Evolutionary conservation across 225 moss, liverwort and hornwort genomes (phyloP), one percentile per base, ranked within the genome.

Genomic region (Lunularia cruciata): DNA sequence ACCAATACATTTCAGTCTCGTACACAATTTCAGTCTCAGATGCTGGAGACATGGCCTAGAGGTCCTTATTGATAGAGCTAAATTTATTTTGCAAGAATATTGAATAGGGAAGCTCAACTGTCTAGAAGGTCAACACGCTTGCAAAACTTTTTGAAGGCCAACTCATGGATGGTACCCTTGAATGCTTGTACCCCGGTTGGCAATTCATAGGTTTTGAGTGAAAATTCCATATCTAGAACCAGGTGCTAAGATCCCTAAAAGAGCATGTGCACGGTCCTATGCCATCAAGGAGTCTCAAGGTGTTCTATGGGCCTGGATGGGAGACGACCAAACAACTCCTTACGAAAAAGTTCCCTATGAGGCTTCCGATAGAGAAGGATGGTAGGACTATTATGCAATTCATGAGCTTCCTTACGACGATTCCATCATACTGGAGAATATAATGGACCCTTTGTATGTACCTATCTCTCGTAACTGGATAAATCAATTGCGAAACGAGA

Each of bases 161-260:
- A 77, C 63, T 95, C 47, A 85, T 83, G 15, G 90, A 95, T 61
- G 95, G 95, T 2, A 92, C 55, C 57, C 81, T 95, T 14, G 95
- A 95, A 72, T 95, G 95, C 68, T 79, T 95, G 4, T 95, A 95
- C 69, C 95, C 92, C 47, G 95, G 95, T 12, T 95, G 92, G 92
- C 95, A 95, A 55, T 95, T 90, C 60, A 72, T 87, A 62, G 86
- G 90, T 65, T 85, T 45, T 91, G 91, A 57, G 78, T 78, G 0
- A 91, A 84, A 73, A 94, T 94, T 39, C 94, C 94, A 47, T 91
- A 94, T 91, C 64, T 94, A 64, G 72, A 76, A 69, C 79, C 85
- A 27, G 94, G 94, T 43, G 89, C 85, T 13, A 91, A 86, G 70
- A 89, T 94, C 26, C 94, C 94, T 0, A 87, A 77, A 74, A 81